These are phyloP conservation scores for Apiotrichum brassicae DNA, from an alignment of 1,284 basidiomycete species.

Conservation along the genomic window DNA sequence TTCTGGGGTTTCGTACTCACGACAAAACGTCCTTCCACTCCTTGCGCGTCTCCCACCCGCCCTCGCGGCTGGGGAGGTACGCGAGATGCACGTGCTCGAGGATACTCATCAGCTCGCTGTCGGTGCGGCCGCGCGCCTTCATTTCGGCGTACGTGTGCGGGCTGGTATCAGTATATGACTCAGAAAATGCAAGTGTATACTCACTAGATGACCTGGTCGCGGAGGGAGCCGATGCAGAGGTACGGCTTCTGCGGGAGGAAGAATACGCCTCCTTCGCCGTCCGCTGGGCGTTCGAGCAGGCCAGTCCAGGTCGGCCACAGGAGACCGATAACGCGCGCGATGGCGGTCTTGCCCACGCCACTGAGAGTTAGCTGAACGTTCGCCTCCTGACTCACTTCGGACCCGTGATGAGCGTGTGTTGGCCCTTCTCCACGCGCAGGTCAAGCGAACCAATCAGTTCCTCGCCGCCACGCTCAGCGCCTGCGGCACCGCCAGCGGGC, in stretches of 20 bases:
- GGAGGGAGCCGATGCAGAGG: slow-evolving; percentile 74
- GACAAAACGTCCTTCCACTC: slow-evolving; percentile 88
- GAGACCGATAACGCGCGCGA: slow-evolving; percentile 83
- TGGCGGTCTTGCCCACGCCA: slow-evolving; percentile 88
- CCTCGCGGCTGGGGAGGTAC: slow-evolving; percentile 80
- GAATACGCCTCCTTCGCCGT: slow-evolving; percentile 59
- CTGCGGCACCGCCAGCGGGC: slow-evolving; percentile 53
- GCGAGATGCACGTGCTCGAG: slow-evolving; percentile 73
- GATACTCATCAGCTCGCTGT: slow-evolving; percentile 65
- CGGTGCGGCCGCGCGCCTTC: slow-evolving; percentile 57
- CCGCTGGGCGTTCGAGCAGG: slow-evolving; percentile 48
- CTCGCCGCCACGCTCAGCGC: slow-evolving; percentile 52
- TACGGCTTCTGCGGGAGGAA: slow-evolving; percentile 91
- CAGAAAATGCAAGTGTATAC: neutral
- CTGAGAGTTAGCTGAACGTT: slow-evolving; percentile 46
- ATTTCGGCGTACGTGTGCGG: slow-evolving; percentile 78
- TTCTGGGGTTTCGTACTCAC: slow-evolving; percentile 23
- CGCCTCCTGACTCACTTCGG: slow-evolving; percentile 49
- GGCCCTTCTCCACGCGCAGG: slow-evolving; percentile 64
- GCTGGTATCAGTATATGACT: no score
- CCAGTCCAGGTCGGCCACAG: slow-evolving; percentile 63
- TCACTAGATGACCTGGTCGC: slow-evolving; percentile 62
- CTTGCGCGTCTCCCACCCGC: slow-evolving; percentile 81
- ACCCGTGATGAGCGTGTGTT: slow-evolving; percentile 91
- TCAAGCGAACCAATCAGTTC: slow-evolving; percentile 68